Base-by-base conservation (phyloP, 2,329 filamentous ascomycete species). In the Fusarium guadeloupense region DNA sequence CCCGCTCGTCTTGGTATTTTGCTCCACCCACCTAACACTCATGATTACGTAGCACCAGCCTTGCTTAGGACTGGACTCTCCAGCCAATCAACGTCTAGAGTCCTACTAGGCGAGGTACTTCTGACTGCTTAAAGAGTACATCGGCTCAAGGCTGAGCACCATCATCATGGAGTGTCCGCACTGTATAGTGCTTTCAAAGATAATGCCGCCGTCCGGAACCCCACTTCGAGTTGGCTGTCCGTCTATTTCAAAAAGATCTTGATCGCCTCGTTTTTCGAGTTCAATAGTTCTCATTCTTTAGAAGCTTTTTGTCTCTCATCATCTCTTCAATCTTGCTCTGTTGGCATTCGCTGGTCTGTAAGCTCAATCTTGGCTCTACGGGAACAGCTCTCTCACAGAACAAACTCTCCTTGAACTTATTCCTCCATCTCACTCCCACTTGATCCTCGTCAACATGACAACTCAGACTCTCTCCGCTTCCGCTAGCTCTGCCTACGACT, bases 401-500 rank as follows among this genome's bases (percentile, higher is more conserved):
- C 25, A 35, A 25, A 41, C 30, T 23, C 19, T 33, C 14, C 25
- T 35, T 49, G 31, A 34, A 21, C 33, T 16, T 38, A 21, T 14
- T 25, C 16, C 41, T 35, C 37, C 23, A 53, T 39, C 49, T 14
- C 34, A 17, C 17, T 43, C 23, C 30, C 38, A 35, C 30, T 25
- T 40, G 38, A 43, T 16, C 45, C 40, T 52, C 43, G 10, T 49
- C 75, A 83, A 67, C 65, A 88, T 87, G 83, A 91, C 89, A 46
- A 93, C 89, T 63, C 87, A 84, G 65, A 80, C 86, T 54, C 82
- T 93, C 63, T 82, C 89, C 41, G 75, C 84, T 62, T 79, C 83
- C 71, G 87, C 89, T 67, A 82, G 83, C 71, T 81, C 88, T 76
- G 82, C 81, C 78, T 95, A 87, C 78, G 91, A 95, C 83, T 95